phyloP scores from a whole-genome alignment of 768 basidiomycete species.

The Psilocybe tampanensis region DNA sequence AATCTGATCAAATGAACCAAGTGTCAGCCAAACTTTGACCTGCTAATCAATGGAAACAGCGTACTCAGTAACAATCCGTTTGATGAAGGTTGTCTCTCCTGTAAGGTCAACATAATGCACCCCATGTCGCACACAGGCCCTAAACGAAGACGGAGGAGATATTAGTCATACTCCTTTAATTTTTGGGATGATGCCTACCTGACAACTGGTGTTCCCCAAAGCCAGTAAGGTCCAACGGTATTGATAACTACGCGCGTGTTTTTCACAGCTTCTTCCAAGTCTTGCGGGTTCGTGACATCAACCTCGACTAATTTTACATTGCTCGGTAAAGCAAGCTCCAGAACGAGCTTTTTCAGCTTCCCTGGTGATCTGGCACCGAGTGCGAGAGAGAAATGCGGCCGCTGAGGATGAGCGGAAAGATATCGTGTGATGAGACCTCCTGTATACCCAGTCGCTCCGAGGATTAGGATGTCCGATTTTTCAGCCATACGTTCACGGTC shows the following conservation, averaged over 20 bases:
- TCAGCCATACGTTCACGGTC: slow-evolving; percentile 24
- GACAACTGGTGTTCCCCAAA: slow-evolving; percentile 74
- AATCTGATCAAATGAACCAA: slow-evolving; percentile 44
- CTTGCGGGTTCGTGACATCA: slow-evolving; percentile 56
- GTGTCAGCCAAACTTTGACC: slow-evolving; percentile 13
- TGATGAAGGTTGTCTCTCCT: slow-evolving; percentile 71
- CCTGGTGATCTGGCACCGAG: slow-evolving; percentile 68
- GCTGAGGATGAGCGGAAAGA: slow-evolving; percentile 64
- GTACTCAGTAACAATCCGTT: slow-evolving; percentile 60
- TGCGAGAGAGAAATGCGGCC: slow-evolving; percentile 61
- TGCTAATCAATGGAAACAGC: slow-evolving; percentile 26
- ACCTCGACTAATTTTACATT: slow-evolving; percentile 51
- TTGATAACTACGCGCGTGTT: slow-evolving; percentile 72
- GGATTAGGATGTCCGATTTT: slow-evolving; percentile 58
- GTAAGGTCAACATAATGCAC: slow-evolving; percentile 88
- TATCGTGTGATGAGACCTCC: slow-evolving; percentile 72
- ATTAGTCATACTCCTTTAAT: neutral
- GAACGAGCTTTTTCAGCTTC: slow-evolving; percentile 58
- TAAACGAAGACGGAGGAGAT: neutral
- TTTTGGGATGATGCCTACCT: slow-evolving; percentile 42
- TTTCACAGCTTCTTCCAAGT: slow-evolving; percentile 61
- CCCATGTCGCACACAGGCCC: slow-evolving; percentile 63
- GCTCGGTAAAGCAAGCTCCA: slow-evolving; percentile 45
- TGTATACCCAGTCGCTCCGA: slow-evolving; percentile 80
- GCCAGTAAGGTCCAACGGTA: slow-evolving; percentile 74